Evolutionary conservation across 164 flowering plant species (phyloP).

Genomic region (Annona squamosa): DNA sequence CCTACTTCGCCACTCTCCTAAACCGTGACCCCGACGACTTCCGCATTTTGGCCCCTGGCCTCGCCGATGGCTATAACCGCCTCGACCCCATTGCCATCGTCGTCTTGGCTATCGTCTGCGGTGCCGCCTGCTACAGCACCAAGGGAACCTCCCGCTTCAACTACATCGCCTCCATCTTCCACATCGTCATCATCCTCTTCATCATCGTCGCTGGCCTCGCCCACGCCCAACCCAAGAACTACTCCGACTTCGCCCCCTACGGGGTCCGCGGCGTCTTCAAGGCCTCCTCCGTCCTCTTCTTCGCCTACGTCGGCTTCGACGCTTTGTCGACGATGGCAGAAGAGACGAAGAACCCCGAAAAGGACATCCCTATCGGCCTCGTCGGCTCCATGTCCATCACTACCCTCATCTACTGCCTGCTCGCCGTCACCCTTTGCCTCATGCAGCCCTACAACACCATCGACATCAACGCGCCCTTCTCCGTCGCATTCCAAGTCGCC

Average conservation of each 20-base stretch:
- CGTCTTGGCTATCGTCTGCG: slow-evolving; percentile 21
- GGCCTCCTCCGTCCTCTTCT: slow-evolving; percentile 58
- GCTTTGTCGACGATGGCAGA: slow-evolving; percentile 65
- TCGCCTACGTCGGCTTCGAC: slow-evolving; percentile 59
- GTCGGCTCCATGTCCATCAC: slow-evolving; percentile 50
- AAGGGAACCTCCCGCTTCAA: slow-evolving; percentile 55
- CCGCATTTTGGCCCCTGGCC: slow-evolving; percentile 17
- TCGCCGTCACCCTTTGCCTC: slow-evolving; percentile 41
- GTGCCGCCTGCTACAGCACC: slow-evolving; percentile 30
- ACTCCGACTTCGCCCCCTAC: slow-evolving; percentile 32
- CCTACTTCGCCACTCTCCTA: slow-evolving; percentile 64
- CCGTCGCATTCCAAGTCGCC: slow-evolving; percentile 37
- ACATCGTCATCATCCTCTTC: slow-evolving; percentile 35
- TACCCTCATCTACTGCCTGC: slow-evolving; percentile 33
- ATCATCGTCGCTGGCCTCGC: slow-evolving; percentile 47
- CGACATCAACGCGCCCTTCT: slow-evolving; percentile 40
- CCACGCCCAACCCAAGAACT: slow-evolving; percentile 36
- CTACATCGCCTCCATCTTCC: slow-evolving; percentile 40
- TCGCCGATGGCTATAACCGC: slow-evolving; percentile 34
- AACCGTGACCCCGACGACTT: slow-evolving; percentile 22
- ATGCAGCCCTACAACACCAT: slow-evolving; percentile 38
- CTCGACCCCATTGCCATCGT: slow-evolving; percentile 59
- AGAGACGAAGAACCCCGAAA: slow-evolving; percentile 57
- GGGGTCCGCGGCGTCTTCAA: slow-evolving; percentile 48
- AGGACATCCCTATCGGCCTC: slow-evolving; percentile 64